A percentile compares a stretch with the other conserved stretches of the same genome.
Evolutionary conservation across 495 filamentous ascomycete species (phyloP).

Genomic region (Zalerion maritima): DNA sequence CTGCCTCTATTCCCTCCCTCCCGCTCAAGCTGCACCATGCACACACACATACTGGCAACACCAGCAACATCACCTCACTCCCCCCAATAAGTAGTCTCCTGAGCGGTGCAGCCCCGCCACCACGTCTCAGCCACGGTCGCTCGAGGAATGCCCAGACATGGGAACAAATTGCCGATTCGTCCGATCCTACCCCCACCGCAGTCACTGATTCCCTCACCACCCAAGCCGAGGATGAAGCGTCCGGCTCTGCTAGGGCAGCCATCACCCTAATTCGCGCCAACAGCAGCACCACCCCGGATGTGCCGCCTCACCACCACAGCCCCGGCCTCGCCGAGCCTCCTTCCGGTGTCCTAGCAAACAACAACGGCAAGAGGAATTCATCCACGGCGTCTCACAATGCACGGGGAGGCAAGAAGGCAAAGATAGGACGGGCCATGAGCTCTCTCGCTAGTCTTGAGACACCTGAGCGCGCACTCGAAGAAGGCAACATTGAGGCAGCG

Average conservation of each 20-base stretch:
- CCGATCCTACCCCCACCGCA: no score
- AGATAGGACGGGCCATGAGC: conserved; percentile 47
- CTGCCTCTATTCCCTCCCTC: conserved; percentile 30
- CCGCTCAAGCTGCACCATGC: conserved; percentile 36
- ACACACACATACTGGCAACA: conserved; percentile 39
- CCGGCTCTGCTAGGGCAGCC: conserved; percentile 53
- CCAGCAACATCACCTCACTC: conserved; percentile 28
- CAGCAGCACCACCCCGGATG: conserved; percentile 38
- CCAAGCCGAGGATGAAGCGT: conserved; percentile 57
- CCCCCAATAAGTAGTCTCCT: conserved; percentile 41
- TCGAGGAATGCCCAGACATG: conserved; percentile 73
- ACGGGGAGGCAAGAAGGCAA: conserved; percentile 44
- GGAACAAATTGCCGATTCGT: conserved; percentile 72
- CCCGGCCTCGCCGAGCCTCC: conserved; percentile 22
- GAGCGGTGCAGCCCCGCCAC: conserved; percentile 37
- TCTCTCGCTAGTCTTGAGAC: conserved; percentile 55
- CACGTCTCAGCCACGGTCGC: conserved; percentile 41
- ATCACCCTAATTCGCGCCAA: conserved; percentile 58
- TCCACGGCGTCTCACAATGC: conserved; percentile 30
- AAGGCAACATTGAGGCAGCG: conserved; percentile 4
- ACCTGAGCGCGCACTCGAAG: conserved; percentile 13
- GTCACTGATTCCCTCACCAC: conserved; percentile 57
- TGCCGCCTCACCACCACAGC: conserved; percentile 17
- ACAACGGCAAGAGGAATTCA: conserved; percentile 44
- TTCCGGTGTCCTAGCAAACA: conserved; percentile 29